These are phyloP conservation scores for Cladophialophora yegresii DNA, from an alignment of 2,329 filamentous ascomycete species.

Conservation along the genomic window DNA sequence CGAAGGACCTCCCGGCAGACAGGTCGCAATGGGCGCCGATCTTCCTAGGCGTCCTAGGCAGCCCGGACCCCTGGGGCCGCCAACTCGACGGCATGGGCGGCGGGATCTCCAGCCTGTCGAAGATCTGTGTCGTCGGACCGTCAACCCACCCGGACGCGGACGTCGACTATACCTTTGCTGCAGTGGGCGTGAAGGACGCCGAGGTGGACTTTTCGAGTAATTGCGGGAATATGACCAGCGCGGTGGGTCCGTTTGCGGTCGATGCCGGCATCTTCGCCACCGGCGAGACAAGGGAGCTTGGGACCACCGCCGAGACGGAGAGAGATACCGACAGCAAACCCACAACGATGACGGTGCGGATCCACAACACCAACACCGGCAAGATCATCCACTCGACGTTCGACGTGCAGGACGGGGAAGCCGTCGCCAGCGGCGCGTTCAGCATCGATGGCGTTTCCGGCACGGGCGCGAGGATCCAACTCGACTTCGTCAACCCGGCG, in stretches of 20 bases:
- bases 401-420: constrained; percentile 44
- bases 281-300: background rate
- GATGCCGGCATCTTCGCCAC: constrained; percentile 1
- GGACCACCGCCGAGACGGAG: background rate
- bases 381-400: constrained; percentile 65
- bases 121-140: constrained; percentile 58
- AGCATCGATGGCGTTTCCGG: constrained; percentile 66
- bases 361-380: constrained; percentile 71
- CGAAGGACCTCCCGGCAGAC: constrained; percentile 52
- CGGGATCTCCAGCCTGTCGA: constrained; percentile 68
- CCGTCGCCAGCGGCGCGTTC: constrained; percentile 54
- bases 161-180: constrained; percentile 71
- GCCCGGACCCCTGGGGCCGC: constrained; percentile 50
- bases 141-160: constrained; percentile 55
- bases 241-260: constrained; percentile 64
- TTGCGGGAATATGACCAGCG: constrained; percentile 72
- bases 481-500: constrained; percentile 60
- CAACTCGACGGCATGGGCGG: constrained; percentile 73
- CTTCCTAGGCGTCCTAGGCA: constrained; percentile 31
- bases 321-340: too few relatives aligned
- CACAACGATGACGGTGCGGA: constrained; percentile 52
- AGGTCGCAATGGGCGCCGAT: constrained; percentile 23
- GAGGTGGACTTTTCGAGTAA: constrained; percentile 68
- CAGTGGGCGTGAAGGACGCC: constrained; percentile 64
- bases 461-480: constrained; percentile 57